Evolutionary conservation across 108 stramenopile species (phyloP).

Genomic region (Asterionellopsis glacialis): DNA sequence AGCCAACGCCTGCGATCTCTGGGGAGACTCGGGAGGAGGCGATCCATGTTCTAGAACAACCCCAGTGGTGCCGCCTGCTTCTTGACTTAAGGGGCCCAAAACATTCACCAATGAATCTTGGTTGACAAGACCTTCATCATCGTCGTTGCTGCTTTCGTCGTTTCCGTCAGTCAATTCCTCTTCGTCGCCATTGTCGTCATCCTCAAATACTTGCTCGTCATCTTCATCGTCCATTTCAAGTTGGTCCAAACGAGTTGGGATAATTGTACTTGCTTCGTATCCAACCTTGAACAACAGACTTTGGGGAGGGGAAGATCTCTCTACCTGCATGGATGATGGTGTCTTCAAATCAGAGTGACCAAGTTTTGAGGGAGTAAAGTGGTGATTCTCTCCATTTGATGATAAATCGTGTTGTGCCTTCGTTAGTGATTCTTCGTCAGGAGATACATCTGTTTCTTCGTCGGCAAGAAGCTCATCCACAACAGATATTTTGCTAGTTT

Average conservation of each 20-base stretch:
- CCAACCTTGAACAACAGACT: too few relatives aligned
- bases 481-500: too few relatives aligned
- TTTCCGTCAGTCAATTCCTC: slow-evolving; percentile 7
- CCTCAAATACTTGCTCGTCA: slow-evolving; percentile 8
- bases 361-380: too few relatives aligned
- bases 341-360: too few relatives aligned
- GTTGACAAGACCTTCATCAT: slow-evolving; percentile 9
- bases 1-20: neutral
- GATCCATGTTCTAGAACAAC: slow-evolving; percentile 55
- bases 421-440: too few relatives aligned
- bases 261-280: too few relatives aligned
- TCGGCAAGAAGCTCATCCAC: too few relatives aligned
- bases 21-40: slow-evolving; percentile 2
- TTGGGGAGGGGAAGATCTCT: too few relatives aligned
- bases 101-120: slow-evolving; percentile 26
- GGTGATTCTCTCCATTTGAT: too few relatives aligned
- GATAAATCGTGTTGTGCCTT: too few relatives aligned
- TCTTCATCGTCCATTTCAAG: slow-evolving; percentile 31
- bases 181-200: slow-evolving; percentile 18
- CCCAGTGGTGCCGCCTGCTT: slow-evolving; percentile 64
- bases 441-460: too few relatives aligned
- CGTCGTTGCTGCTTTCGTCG: slow-evolving; percentile 30
- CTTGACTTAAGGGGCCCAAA: slow-evolving; percentile 63
- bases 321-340: too few relatives aligned
- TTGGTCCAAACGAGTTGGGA: slow-evolving; percentile 20